Evolutionary conservation across 129 eudicot species (phyloP).

Genomic region (Erigeron canadensis): DNA sequence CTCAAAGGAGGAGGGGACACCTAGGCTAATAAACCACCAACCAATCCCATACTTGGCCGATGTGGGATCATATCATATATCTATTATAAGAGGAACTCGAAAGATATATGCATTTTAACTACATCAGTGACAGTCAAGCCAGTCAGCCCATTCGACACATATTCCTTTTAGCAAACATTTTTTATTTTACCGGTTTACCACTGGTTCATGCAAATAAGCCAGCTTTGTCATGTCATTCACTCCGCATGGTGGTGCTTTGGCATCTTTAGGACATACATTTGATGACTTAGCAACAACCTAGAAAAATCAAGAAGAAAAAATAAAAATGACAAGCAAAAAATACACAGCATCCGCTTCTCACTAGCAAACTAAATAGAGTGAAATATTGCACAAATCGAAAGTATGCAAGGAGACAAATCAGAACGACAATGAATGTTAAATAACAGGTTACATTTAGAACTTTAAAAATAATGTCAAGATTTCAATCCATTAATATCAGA

Average conservation of each 20-base stretch:
- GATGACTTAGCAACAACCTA: too few relatives aligned
- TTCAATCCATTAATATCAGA: not conserved
- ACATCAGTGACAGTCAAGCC: not conserved
- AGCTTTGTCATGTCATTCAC: conserved; percentile 95
- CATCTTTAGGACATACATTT: too few relatives aligned
- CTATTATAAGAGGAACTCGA: too few relatives aligned
- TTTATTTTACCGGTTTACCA: conserved; percentile 32
- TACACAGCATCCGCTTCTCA: conserved; percentile 22
- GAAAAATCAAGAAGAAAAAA: not conserved
- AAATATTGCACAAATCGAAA: conserved; percentile 2
- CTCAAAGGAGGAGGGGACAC: too few relatives aligned
- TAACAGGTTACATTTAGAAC: not conserved
- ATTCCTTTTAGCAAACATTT: not conserved
- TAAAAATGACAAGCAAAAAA: conserved; percentile 9
- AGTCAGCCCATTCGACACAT: not conserved
- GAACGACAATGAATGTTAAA: not conserved
- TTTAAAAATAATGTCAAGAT: not conserved
- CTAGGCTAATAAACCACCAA: too few relatives aligned
- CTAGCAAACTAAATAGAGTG: conserved; percentile 14
- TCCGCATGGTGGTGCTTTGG: too few relatives aligned
- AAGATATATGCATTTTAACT: not conserved
- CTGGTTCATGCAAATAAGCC: conserved; percentile 99
- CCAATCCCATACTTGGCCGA: too few relatives aligned
- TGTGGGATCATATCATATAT: too few relatives aligned
- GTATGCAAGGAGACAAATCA: not conserved